Evolutionary conservation across 768 basidiomycete genomes (phyloP).

Genomic region (Auriscalpium orientale): DNA sequence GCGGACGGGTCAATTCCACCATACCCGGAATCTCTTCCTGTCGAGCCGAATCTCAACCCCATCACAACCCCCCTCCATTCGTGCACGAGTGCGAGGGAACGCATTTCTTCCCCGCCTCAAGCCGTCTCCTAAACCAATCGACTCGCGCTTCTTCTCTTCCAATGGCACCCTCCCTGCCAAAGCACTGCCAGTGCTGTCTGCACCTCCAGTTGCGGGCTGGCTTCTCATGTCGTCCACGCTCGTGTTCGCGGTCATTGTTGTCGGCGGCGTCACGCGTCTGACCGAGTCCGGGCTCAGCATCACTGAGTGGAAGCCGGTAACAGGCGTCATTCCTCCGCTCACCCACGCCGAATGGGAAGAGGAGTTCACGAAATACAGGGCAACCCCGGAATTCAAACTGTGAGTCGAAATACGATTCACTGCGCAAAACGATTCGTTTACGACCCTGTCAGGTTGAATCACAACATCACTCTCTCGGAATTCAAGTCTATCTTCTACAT

Average conservation of each 20-base stretch:
- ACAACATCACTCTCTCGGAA: conserved; percentile 76
- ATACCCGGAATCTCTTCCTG: too few relatives aligned
- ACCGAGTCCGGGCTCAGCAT: conserved; percentile 98
- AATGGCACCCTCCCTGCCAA: conserved; percentile 18
- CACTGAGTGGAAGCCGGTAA: conserved; percentile 94
- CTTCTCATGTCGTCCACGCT: conserved; percentile 77
- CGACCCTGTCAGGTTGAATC: conserved; percentile 61
- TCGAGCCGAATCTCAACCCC: neutral
- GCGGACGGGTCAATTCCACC: too few relatives aligned
- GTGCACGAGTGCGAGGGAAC: neutral
- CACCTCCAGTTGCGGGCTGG: conserved; percentile 75
- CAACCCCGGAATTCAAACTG: conserved; percentile 94
- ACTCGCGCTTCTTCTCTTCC: conserved; percentile 34
- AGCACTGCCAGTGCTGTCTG: conserved; percentile 49
- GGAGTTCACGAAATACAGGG: conserved; percentile 92
- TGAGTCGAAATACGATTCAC: conserved; percentile 33
- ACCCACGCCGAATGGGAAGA: conserved; percentile 67
- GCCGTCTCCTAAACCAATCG: conserved; percentile 15
- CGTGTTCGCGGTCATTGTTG: conserved; percentile 87
- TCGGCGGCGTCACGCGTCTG: conserved; percentile 92
- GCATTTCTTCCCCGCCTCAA: neutral
- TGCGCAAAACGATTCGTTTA: neutral
- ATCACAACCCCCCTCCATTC: neutral
- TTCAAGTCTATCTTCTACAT: conserved; percentile 97
- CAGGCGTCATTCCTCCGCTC: conserved; percentile 82